Conservation (phyloP, 108 stramenopile species). For the Schizochytrium sp. region DNA sequence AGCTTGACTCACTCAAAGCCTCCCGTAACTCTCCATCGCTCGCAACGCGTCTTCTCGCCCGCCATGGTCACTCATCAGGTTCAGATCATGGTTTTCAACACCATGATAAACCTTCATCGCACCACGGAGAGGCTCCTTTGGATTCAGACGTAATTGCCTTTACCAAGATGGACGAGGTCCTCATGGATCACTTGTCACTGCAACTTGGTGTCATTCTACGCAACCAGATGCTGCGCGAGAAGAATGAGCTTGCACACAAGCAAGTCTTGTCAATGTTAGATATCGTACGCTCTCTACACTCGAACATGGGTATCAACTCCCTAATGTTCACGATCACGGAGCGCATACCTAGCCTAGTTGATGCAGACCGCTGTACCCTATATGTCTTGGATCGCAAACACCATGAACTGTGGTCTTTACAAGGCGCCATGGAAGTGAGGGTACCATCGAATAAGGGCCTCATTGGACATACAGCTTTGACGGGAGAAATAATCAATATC, state of each 20-base stretch:
- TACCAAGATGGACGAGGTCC: constrained; percentile 61
- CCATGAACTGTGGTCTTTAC: constrained; percentile 65
- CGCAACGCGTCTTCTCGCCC: background rate
- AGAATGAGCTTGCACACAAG: background rate
- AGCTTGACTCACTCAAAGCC: background rate
- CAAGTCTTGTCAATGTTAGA: constrained; percentile 61
- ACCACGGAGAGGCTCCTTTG: background rate
- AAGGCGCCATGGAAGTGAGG: constrained; percentile 67
- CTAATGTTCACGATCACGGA: constrained; percentile 71
- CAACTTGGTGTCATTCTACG: constrained; percentile 64
- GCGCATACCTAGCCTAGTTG: constrained; percentile 66
- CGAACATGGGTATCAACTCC: constrained; percentile 69
- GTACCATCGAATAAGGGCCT: constrained; percentile 64
- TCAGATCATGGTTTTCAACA: too few species aligned
- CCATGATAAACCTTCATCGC: background rate
- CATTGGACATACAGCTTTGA: constrained; percentile 65
- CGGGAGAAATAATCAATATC: constrained; percentile 66
- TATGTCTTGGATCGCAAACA: constrained; percentile 69
- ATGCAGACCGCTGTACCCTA: constrained; percentile 70
- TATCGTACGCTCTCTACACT: constrained; percentile 69
- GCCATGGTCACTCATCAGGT: too few species aligned
- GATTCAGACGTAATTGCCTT: background rate
- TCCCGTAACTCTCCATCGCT: background rate
- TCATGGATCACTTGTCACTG: constrained; percentile 62
- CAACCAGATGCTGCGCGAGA: constrained; percentile 55